These are phyloP conservation scores for Neofusicoccum sp. DNA, from an alignment of 2,329 filamentous ascomycete genomes.

Conservation along the genomic window DNA sequence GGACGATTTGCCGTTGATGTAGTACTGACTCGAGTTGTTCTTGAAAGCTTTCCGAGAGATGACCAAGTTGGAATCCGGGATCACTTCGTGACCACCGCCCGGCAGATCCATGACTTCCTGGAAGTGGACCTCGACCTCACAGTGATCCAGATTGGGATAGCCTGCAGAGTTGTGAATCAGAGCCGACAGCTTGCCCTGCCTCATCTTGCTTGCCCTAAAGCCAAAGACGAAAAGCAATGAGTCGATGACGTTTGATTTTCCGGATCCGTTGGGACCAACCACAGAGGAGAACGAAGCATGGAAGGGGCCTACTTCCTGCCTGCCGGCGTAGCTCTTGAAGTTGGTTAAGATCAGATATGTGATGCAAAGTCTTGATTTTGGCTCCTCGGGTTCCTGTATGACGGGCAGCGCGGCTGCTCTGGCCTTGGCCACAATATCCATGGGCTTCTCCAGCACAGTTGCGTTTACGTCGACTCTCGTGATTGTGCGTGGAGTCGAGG, in stretches of 20 bases:
- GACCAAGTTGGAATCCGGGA: conserved; percentile 80
- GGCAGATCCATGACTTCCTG: conserved; percentile 89
- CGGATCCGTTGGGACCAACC: conserved; percentile 95
- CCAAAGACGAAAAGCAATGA: conserved; percentile 98
- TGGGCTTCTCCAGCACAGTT: conserved; percentile 78
- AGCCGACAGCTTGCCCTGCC: conserved; percentile 96
- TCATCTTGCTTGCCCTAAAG: conserved; percentile 98
- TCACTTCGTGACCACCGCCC: conserved; percentile 68
- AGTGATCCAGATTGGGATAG: conserved; percentile 79
- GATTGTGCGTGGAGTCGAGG: conserved; percentile 45
- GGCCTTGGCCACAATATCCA: conserved; percentile 91
- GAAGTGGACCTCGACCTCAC: conserved; percentile 96
- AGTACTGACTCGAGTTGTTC: conserved; percentile 98
- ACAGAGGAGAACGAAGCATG: conserved; percentile 97
- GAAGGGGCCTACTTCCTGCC: conserved; percentile 94
- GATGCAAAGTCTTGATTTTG: conserved; percentile 87
- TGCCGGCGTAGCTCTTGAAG: conserved; percentile 97
- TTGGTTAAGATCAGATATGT: conserved; percentile 90
- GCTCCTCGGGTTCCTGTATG: conserved; percentile 70
- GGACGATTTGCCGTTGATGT: conserved; percentile 85
- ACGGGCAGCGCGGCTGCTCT: conserved; percentile 63
- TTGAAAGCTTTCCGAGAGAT: conserved; percentile 93
- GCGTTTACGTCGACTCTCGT: conserved; percentile 70
- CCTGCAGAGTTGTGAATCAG: conserved; percentile 95
- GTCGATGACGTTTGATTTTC: conserved; percentile 98